phyloP scores from a whole-genome alignment of 164 flowering plant genomes.

The Nymphaea thermarum region DNA sequence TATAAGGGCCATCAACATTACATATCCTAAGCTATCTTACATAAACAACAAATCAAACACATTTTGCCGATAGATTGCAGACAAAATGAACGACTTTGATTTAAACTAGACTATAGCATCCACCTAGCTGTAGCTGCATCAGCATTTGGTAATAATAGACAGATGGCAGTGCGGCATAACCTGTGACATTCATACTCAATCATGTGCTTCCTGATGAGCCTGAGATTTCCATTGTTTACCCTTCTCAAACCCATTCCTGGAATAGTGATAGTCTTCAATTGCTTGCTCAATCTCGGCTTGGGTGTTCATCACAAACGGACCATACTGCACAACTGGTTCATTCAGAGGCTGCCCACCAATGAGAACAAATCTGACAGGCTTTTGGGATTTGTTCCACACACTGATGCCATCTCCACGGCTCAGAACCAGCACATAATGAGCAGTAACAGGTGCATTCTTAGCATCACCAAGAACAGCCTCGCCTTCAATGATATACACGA shows the following conservation, averaged over 20 bases:
- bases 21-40: too few species aligned
- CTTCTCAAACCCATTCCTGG: conserved; percentile 74
- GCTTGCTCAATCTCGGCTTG: conserved; percentile 69
- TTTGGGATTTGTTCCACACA: conserved; percentile 63
- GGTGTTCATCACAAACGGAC: conserved; percentile 96
- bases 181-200: too few species aligned
- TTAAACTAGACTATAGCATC: too few species aligned
- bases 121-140: too few species aligned
- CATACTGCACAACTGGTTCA: conserved; percentile 72
- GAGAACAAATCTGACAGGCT: conserved; percentile 49
- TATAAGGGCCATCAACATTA: too few species aligned
- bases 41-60: too few species aligned
- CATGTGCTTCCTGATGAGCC: neutral
- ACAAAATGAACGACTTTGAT: too few species aligned
- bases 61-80: too few species aligned
- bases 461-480: conserved; percentile 52
- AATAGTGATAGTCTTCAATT: conserved; percentile 49
- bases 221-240: conserved; percentile 71
- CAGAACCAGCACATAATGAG: conserved; percentile 59
- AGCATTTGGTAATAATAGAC: too few species aligned
- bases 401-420: conserved; percentile 62
- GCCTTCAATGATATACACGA: conserved; percentile 67
- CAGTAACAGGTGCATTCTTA: conserved; percentile 28
- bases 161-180: too few species aligned
- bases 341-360: conserved; percentile 73